These are phyloP conservation scores for Neostapfia colusana DNA, from an alignment of 176 grass and related monocot genomes.

Conservation along the genomic window DNA sequence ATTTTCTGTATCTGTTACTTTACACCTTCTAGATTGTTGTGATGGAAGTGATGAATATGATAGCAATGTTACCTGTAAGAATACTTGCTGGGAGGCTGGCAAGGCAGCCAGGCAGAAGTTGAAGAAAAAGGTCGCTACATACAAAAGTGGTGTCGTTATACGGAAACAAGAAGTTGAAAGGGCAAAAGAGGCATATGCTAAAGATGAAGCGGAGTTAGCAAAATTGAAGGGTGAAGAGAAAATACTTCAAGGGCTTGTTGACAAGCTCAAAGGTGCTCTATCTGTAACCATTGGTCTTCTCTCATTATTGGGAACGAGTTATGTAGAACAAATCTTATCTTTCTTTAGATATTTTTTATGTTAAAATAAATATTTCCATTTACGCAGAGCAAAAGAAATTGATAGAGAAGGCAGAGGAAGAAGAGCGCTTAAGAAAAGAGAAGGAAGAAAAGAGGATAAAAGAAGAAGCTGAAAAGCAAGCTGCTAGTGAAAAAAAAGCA, in stretches of 20 bases:
- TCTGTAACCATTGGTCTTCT: neutral
- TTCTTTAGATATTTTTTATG: neutral
- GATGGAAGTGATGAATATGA: constrained; percentile 97
- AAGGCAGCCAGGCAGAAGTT: constrained; percentile 85
- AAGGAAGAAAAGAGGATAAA: constrained; percentile 87
- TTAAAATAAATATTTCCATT: constrained; percentile 16
- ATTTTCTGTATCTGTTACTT: neutral
- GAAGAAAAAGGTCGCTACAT: constrained; percentile 83
- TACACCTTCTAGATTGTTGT: constrained; percentile 69
- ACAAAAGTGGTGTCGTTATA: constrained; percentile 74
- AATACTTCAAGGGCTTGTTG: constrained; percentile 72
- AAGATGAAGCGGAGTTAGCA: constrained; percentile 72
- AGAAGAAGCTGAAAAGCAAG: constrained; percentile 73
- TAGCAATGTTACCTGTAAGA: constrained; percentile 65
- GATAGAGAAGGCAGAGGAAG: constrained; percentile 90
- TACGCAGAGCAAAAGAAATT: constrained; percentile 81
- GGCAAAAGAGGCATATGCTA: constrained; percentile 73
- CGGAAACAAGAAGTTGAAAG: constrained; percentile 78
- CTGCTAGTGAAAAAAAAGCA: constrained; percentile 45
- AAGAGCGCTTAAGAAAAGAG: constrained; percentile 81
- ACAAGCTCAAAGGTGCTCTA: constrained; percentile 78
- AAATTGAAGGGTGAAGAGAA: constrained; percentile 90
- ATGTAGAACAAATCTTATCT: constrained; percentile 19
- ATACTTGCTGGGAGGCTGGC: constrained; percentile 98
- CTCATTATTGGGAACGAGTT: neutral